These are phyloP conservation scores for Ustilago sp. DNA, from an alignment of 1,284 basidiomycete species.

Conservation along the genomic window DNA sequence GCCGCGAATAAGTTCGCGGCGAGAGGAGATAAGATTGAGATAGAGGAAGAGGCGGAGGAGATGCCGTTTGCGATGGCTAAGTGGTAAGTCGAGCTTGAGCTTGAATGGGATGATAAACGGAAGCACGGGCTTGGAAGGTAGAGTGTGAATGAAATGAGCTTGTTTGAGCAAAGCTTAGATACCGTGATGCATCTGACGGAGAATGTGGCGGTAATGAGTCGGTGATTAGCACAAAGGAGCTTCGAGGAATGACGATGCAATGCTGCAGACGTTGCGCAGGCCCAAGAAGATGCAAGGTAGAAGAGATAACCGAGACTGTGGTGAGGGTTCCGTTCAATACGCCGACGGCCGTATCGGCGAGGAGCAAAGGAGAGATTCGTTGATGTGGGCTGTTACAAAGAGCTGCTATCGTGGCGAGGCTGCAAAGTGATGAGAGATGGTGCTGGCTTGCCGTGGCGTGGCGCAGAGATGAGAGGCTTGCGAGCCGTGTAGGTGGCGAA, in stretches of 20 bases:
- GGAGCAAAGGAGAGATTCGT: not conserved
- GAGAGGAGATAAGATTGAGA: not conserved
- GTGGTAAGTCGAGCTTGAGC: not conserved
- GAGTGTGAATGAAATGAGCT: slow-evolving; percentile 9
- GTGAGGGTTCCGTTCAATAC: not conserved
- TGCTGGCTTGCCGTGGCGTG: slow-evolving; percentile 1
- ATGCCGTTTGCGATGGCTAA: not conserved
- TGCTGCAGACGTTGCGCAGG: not conserved
- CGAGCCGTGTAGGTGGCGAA: slow-evolving; percentile 2
- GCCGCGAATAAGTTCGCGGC: not conserved
- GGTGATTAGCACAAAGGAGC: too few species aligned
- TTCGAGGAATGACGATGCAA: not conserved
- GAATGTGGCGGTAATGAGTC: not conserved
- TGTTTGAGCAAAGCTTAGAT: slow-evolving; percentile 2
- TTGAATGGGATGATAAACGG: not conserved
- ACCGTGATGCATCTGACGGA: not conserved
- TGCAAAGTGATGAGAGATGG: not conserved
- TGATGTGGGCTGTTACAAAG: not conserved
- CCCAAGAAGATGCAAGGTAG: not conserved
- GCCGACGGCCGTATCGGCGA: not conserved
- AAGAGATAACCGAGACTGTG: not conserved
- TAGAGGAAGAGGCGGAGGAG: not conserved
- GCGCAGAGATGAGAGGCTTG: not conserved
- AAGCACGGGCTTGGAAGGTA: slow-evolving; percentile 3
- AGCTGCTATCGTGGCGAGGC: not conserved